These are phyloP conservation scores for Citrullus amarus DNA, from an alignment of 306 rosid genomes.

Conservation along the genomic window DNA sequence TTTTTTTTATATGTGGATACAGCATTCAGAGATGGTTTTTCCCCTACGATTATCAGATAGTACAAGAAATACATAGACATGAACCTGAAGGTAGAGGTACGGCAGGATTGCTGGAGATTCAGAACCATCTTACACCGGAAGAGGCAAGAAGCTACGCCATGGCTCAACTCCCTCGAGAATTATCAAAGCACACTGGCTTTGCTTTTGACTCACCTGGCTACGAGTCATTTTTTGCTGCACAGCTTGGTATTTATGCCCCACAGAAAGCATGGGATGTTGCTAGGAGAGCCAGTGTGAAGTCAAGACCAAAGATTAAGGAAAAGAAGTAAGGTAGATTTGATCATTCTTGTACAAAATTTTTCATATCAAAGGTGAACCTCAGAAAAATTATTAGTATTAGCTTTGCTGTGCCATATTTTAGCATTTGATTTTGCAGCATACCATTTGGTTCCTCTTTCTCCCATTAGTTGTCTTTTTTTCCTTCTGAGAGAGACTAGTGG, in stretches of 20 bases:
- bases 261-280: slow-evolving; percentile 99
- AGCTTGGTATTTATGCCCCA: slow-evolving; percentile 62
- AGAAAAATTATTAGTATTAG: not conserved
- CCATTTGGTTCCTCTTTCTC: not conserved
- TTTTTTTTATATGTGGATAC: slow-evolving; percentile 12
- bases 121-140: slow-evolving; percentile 47
- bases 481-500: slow-evolving; percentile 6
- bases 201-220: slow-evolving; percentile 95
- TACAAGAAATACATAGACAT: slow-evolving; percentile 76
- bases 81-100: slow-evolving; percentile 51
- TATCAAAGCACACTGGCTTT: slow-evolving; percentile 85
- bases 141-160: slow-evolving; percentile 77
- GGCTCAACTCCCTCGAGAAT: slow-evolving; percentile 67
- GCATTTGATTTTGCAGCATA: not conserved
- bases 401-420: slow-evolving; percentile 15
- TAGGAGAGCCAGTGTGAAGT: slow-evolving; percentile 73
- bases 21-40: slow-evolving; percentile 93
- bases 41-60: slow-evolving; percentile 85
- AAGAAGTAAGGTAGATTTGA: slow-evolving; percentile 32
- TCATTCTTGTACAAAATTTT: slow-evolving; percentile 38
- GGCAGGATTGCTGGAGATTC: slow-evolving; percentile 49
- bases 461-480: not conserved
- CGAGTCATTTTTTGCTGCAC: slow-evolving; percentile 84
- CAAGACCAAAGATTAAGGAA: slow-evolving; percentile 31
- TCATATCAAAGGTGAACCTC: not conserved